Percentiles rank a stretch among this genome's conserved stretches.
These are phyloP conservation scores for Beauveria caledonica DNA, from an alignment of 2,329 filamentous ascomycete species.

Conservation along the genomic window DNA sequence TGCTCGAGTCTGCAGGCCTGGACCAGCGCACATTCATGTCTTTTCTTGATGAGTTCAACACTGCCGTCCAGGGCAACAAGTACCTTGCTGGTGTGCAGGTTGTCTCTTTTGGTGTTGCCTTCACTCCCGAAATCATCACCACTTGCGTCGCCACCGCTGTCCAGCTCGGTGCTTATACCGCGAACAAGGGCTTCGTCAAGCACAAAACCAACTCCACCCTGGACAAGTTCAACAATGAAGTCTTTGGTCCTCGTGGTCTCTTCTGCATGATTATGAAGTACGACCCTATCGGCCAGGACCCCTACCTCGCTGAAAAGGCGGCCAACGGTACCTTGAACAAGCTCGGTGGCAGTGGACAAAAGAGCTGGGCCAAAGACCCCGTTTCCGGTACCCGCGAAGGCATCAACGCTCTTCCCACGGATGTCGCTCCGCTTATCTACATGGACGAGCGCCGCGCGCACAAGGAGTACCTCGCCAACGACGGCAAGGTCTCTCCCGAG, in stretches of 20 bases:
- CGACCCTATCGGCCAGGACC: slow-evolving; percentile 10
- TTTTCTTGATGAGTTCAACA: slow-evolving; percentile 12
- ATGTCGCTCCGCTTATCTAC: slow-evolving; percentile 11
- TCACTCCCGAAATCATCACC: slow-evolving; percentile 12
- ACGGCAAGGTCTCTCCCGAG: neutral
- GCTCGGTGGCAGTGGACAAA: neutral
- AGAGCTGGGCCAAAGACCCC: slow-evolving; percentile 9
- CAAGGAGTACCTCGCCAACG: slow-evolving; percentile 9
- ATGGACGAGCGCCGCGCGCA: slow-evolving; percentile 11
- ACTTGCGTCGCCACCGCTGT: slow-evolving; percentile 11
- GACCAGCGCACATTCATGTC: slow-evolving; percentile 12
- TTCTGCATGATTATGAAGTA: slow-evolving; percentile 14
- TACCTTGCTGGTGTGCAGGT: slow-evolving; percentile 12
- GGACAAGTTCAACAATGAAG: slow-evolving; percentile 12
- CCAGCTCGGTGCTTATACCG: slow-evolving; percentile 9
- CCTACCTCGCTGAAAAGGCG: neutral
- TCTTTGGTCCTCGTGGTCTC: slow-evolving; percentile 12
- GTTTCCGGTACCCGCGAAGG: slow-evolving; percentile 10
- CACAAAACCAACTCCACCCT: slow-evolving; percentile 13
- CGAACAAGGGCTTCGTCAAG: slow-evolving; percentile 12
- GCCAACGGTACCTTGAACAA: neutral
- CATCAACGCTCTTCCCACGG: slow-evolving; percentile 6
- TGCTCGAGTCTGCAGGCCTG: slow-evolving; percentile 9
- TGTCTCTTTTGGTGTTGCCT: slow-evolving; percentile 12
- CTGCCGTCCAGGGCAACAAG: slow-evolving; percentile 12